Conservation (phyloP, 2,329 filamentous ascomycete genomes). For the Leptographium flavum region DNA sequence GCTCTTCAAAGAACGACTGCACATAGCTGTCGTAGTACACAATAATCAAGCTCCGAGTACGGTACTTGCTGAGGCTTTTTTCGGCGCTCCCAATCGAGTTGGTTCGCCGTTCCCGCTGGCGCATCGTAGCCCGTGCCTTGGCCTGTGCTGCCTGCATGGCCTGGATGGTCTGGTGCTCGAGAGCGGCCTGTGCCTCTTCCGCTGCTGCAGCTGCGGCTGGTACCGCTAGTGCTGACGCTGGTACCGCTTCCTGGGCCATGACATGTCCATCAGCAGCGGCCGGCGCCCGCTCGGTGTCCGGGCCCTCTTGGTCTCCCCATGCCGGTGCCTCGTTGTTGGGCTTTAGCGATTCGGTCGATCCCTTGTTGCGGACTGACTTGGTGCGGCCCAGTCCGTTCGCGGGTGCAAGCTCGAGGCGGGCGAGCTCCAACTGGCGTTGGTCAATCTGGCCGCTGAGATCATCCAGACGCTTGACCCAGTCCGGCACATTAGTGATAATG, state of each 20-base stretch:
- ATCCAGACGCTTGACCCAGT: slow-evolving; percentile 45
- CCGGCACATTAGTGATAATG: slow-evolving; percentile 40
- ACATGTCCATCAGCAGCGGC: neutral
- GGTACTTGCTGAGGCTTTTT: slow-evolving; percentile 42
- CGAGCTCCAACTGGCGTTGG: slow-evolving; percentile 45
- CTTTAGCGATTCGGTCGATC: slow-evolving; percentile 15
- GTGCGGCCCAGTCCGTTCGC: slow-evolving; percentile 6
- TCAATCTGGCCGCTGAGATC: slow-evolving; percentile 47
- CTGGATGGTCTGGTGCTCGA: slow-evolving; percentile 4
- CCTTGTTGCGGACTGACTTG: slow-evolving; percentile 15
- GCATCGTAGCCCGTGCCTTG: slow-evolving; percentile 31
- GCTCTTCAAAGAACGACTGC: slow-evolving; percentile 65
- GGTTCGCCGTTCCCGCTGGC: slow-evolving; percentile 32
- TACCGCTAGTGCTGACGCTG: too few relatives aligned
- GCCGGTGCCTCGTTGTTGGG: slow-evolving; percentile 12
- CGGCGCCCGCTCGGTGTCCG: neutral
- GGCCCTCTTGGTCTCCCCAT: neutral
- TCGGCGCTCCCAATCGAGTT: slow-evolving; percentile 38
- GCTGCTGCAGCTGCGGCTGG: too few relatives aligned
- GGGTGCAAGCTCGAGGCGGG: slow-evolving; percentile 18
- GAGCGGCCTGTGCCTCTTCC: too few relatives aligned
- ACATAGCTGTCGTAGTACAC: slow-evolving; percentile 89
- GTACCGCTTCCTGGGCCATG: slow-evolving; percentile 6
- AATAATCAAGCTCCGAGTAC: slow-evolving; percentile 61
- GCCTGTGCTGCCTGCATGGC: slow-evolving; percentile 21